Evolutionary conservation across 73 alveolate species (phyloP).

Genomic region (Paramecium biaurelia): DNA sequence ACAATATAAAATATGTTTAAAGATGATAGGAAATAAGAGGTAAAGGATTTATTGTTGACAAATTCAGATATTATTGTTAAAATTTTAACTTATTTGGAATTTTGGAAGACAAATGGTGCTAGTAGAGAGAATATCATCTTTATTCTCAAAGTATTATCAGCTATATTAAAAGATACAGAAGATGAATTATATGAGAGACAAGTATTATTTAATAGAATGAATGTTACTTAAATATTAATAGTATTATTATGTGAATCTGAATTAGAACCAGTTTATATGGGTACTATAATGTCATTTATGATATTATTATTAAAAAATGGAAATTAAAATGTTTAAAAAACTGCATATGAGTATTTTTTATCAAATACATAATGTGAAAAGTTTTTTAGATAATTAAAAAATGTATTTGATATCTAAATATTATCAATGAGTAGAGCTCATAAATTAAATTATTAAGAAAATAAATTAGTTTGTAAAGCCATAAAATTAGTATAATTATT

Average conservation of each 20-base stretch:
- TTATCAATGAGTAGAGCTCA: not conserved
- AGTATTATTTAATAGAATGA: constrained; percentile 51
- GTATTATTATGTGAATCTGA: constrained; percentile 39
- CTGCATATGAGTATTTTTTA: constrained; percentile 49
- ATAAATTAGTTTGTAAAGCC: constrained; percentile 49
- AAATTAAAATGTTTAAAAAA: constrained; percentile 34
- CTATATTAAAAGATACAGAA: not conserved
- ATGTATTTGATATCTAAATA: constrained; percentile 22
- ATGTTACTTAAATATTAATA: constrained; percentile 33
- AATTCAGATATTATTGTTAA: constrained; percentile 55
- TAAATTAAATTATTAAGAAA: constrained; percentile 27
- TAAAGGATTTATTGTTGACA: constrained; percentile 41
- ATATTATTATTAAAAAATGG: constrained; percentile 7
- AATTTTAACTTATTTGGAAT: constrained; percentile 37
- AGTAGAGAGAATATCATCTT: constrained; percentile 54
- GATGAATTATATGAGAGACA: constrained; percentile 37
- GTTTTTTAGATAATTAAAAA: not conserved
- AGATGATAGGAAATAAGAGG: constrained; percentile 29
- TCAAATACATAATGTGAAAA: constrained; percentile 40
- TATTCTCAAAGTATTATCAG: constrained; percentile 34
- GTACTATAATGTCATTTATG: not conserved
- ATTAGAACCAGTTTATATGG: constrained; percentile 2
- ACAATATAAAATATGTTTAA: constrained; percentile 22
- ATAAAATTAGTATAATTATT: constrained; percentile 55
- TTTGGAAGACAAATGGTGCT: constrained; percentile 57